Evolutionary conservation across 768 basidiomycete species (phyloP), one percentile per base, ranked within the genome.

Genomic region (Mycena albidolilacea): DNA sequence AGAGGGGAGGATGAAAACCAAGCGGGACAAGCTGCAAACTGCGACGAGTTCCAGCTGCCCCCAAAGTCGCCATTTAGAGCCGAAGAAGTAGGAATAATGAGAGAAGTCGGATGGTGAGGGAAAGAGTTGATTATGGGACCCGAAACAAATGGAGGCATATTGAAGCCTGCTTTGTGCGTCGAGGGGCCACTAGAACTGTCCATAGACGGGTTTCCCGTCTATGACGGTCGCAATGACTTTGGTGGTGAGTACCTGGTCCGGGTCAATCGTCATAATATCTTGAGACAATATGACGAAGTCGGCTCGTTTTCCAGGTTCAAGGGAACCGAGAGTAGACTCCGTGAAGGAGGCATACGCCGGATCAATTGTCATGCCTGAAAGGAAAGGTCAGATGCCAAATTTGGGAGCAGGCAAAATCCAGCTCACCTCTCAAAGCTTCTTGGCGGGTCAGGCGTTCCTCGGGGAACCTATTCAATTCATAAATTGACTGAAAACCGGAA

Each of bases 311-410:
- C 96, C 95, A 1, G 87, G 81, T 50, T 89, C 87, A 48, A 98
- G 86, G 5, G 94, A 94, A n/a, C 97, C 97, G 10, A 95, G 85
- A 4, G 78, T 82, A 52, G 87, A 78, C 76, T 96, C 94, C 0
- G 90, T 90, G 82, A 97, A 97, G 0, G 93, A 93, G 17, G 97
- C 96, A 79, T 93, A 96, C 0, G 96, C 96, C 8, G 95, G 90
- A 77, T 95, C 92, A 46, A 95, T 88, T 3, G 96, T 97, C 91
- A 97, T 94, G 21, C 95, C 93, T 94, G 67, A 23, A 62, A 58
- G 58, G 23, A 21, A 46, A 54, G 63, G 54, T n/a, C 38, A 37
- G 68, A 23, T 23, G 62, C 11, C 30, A 39, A 5, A 30, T 23
- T n/a, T 48, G 54, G 0, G 12, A 68, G 50, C 58, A 43, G 21